A percentile compares a stretch with the other conserved stretches of the same genome.
Evolutionary conservation across 2,329 filamentous ascomycete genomes (phyloP).

Genomic region (Claviceps monticola): DNA sequence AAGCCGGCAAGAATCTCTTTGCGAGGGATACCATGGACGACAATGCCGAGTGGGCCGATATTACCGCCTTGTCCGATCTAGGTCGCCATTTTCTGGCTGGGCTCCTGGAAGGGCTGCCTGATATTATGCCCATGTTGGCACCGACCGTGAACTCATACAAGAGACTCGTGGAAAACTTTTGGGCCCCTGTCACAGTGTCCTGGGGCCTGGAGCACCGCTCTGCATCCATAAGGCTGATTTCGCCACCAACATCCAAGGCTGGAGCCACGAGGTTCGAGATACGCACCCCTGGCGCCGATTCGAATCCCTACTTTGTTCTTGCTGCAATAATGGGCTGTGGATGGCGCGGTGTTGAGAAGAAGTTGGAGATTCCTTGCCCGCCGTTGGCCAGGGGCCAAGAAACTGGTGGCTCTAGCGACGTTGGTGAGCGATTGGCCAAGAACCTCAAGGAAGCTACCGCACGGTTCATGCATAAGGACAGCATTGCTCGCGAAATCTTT

Average conservation of each 20-base stretch:
- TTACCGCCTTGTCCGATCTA: constrained; percentile 70
- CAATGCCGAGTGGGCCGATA: constrained; percentile 57
- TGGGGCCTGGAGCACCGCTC: constrained; percentile 95
- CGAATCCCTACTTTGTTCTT: constrained; percentile 79
- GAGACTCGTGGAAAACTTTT: constrained; percentile 95
- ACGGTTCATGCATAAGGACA: constrained; percentile 61
- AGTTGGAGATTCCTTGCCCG: constrained; percentile 66
- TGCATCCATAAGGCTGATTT: constrained; percentile 78
- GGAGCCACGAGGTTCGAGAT: constrained; percentile 88
- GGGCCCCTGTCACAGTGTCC: constrained; percentile 93
- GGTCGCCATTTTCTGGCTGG: constrained; percentile 90
- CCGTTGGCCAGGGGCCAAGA: constrained; percentile 77
- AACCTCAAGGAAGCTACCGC: constrained; percentile 72
- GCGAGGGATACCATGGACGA: constrained; percentile 58
- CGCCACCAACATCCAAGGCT: constrained; percentile 70
- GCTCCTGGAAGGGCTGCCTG: constrained; percentile 73
- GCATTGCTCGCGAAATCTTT: constrained; percentile 85
- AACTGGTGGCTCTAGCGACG: constrained; percentile 57
- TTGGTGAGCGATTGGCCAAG: constrained; percentile 69
- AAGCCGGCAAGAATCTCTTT: constrained; percentile 72
- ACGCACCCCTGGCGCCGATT: constrained; percentile 84
- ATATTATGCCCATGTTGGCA: constrained; percentile 90
- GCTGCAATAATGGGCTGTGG: constrained; percentile 77
- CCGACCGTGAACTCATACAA: constrained; percentile 98
- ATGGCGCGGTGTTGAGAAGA: constrained; percentile 86